Evolutionary conservation across 345 rosid genomes (phyloP).

Genomic region (Lumnitzera racemosa): DNA sequence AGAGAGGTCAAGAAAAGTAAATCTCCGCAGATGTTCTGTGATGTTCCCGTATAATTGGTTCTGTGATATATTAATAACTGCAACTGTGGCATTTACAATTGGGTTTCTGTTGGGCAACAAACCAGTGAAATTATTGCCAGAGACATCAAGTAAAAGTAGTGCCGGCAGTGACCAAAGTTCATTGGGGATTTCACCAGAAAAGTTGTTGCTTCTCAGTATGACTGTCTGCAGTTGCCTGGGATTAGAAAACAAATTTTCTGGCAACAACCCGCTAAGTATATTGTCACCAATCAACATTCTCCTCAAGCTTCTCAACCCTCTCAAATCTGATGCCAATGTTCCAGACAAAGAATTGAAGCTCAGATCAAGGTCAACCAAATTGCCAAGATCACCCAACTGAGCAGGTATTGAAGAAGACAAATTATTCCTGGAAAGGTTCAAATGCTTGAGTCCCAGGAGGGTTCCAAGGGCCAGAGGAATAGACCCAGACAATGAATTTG

Average conservation of each 20-base stretch:
- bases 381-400: conserved; percentile 58
- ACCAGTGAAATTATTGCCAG: conserved; percentile 77
- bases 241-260: conserved; percentile 38
- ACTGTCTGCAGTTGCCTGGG: conserved; percentile 53
- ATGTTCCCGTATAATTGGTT: conserved; percentile 74
- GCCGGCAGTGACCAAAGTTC: conserved; percentile 52
- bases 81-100: conserved; percentile 25
- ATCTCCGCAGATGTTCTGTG: conserved; percentile 39
- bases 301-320: conserved; percentile 51
- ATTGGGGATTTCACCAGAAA: conserved; percentile 50
- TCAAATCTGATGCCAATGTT: conserved; percentile 47
- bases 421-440: conserved; percentile 72
- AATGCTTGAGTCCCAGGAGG: conserved; percentile 40
- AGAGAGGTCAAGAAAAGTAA: conserved; percentile 41
- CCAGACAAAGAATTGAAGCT: conserved; percentile 66
- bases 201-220: conserved; percentile 41
- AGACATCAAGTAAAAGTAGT: conserved; percentile 53
- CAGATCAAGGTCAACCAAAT: conserved; percentile 74
- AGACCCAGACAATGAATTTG: conserved; percentile 53
- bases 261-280: conserved; percentile 46
- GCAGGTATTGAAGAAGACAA: conserved; percentile 64
- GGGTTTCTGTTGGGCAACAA: conserved; percentile 35
- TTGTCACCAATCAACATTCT: conserved; percentile 53
- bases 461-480: conserved; percentile 56
- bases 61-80: conserved; percentile 52